phyloP scores from a whole-genome alignment of 2,329 filamentous ascomycete genomes.

The Ceratocystis albifundus region DNA sequence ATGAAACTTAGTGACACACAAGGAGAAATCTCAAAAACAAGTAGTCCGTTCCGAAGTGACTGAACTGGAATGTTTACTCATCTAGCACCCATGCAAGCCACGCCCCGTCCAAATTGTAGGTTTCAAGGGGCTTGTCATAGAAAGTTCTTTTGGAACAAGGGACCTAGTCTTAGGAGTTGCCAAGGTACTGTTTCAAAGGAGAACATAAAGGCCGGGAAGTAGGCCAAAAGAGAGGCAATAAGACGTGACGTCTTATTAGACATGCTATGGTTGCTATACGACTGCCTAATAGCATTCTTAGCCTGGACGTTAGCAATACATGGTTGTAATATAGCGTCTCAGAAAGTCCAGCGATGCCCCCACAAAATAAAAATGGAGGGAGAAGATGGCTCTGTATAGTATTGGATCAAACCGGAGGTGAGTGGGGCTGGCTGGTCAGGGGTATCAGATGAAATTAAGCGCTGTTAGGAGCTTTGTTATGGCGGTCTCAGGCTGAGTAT shows the following conservation, averaged over 20 bases:
- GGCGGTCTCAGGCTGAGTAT: background rate
- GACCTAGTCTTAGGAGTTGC: background rate
- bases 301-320: background rate
- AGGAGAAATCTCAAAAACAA: background rate
- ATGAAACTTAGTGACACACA: background rate
- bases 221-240: background rate
- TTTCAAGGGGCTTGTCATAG: slow-evolving; percentile 10
- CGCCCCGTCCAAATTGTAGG: background rate
- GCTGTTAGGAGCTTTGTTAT: background rate
- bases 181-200: background rate
- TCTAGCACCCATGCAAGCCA: background rate
- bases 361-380: too few species aligned
- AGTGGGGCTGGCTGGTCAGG: background rate
- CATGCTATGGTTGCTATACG: background rate
- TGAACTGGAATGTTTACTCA: background rate
- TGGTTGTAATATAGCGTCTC: background rate
- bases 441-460: slow-evolving; percentile 10
- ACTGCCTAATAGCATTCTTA: background rate
- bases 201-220: background rate
- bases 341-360: too few species aligned
- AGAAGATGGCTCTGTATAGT: too few species aligned
- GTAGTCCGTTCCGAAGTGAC: background rate
- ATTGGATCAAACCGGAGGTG: too few species aligned
- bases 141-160: background rate
- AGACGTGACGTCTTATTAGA: background rate